Evolutionary conservation across 768 basidiomycete genomes (phyloP), one percentile per base, ranked within the genome.

Genomic region (Amyloporia xantha): DNA sequence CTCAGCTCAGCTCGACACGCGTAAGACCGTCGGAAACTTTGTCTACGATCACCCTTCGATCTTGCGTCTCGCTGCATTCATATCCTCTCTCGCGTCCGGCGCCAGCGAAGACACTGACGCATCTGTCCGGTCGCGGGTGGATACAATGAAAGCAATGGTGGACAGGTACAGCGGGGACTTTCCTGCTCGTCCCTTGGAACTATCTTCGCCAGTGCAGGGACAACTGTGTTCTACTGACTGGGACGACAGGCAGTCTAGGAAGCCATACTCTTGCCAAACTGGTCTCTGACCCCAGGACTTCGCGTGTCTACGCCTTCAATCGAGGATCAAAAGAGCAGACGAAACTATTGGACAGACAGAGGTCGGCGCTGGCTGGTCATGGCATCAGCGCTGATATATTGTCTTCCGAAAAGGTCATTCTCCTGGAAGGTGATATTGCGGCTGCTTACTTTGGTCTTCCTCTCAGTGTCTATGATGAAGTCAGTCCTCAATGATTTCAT

Each of bases 121-220:
- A 41, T 52, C 17, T 12, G 28, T n/a, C 17, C 20, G 7, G 4
- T 12, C 7, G 40, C 21, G 19, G 25, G 40, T 15, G 5, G 20
- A 20, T 12, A 5, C 21, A 3, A 71, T 74, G 52, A 66, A 66
- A 24, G 62, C 53, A 0, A 66, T 76, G 62, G 68, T 76, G 28
- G 65, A 62, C 10, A 74, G 71, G 56, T 72, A 77, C 53, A 64
- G 24, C 55, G 40, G 2, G 48, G 54, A 39, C 17, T 20, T 39
- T 6, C 15, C 15, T 13, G 9, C 17, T 5, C 15, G 17, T 13
- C 6, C 43, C 48, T 13, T 20, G 7, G 38, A 13, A 9, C 25
- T 51, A 3, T 35, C 28, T 23, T 44, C 19, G 3, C 49, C 53
- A 28, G 44, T 36, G 3, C 12, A 30, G 51, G 11, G 30, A 26